Evolutionary conservation across 352 stramenopile species (phyloP), one percentile per base, ranked within the genome.

Genomic region (Lagenidium giganteum): DNA sequence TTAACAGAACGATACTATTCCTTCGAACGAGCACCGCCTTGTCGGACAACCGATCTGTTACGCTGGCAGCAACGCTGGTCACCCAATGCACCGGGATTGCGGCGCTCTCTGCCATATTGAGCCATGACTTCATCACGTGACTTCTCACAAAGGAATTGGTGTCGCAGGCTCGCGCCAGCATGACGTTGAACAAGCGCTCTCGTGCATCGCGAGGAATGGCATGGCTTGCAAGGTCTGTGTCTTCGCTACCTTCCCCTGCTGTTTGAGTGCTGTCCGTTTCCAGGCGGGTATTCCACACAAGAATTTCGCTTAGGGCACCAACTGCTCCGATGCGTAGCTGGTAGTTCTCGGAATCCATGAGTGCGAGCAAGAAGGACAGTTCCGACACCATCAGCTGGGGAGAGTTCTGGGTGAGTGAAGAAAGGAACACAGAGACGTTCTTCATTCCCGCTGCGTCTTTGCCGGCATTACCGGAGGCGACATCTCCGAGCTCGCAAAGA

Each of bases 11-110:
- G 33, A 91, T 74, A 13, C 66, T 87, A 24, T 95, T 82, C 33
- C 93, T 87, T 18, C 95, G 71, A 38, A 97, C 93, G 14, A 97
- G 80, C 1, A 93, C 88, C 26, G 88, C 94, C 57, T 97, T 97
- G 61, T 98, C 95, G 30, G 95, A 73, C 25, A 98, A 56, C 2
- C 95, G 73, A 39, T 95, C 70, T 9, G 88, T 75, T 8, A 65
- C 87, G 47, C 96, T 83, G 2, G 87, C 73, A n/a, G 67, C 82
- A 16, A 85, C 62, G n/a, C 51, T 68, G 43, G 80, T 85, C 12
- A 97, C 70, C 33, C 75, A 80, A 25, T 90, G 87, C 22, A 96
- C 54, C 4, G 95, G 95, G 4, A 98, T 52, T 8, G 79, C 83
- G 16, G 82, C 73, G 53, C 79, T 68, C 40, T 96, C 74, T 17